phyloP scores from a whole-genome alignment of 148 eudicot genomes.

The Mesembryanthemum crystallinum region DNA sequence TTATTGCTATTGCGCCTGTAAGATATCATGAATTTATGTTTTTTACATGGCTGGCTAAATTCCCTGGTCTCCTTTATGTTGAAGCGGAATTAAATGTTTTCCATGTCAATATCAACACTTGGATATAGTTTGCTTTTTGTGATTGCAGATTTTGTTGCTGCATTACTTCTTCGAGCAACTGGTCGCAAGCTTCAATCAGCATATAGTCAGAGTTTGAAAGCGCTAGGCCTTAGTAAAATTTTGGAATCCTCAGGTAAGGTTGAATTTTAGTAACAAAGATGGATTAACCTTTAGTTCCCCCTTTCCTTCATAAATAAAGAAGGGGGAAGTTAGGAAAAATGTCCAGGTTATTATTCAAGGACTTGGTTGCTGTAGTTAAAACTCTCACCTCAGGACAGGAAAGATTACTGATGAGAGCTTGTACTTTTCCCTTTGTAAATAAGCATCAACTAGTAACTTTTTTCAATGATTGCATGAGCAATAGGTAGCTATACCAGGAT shows the following conservation, averaged over 20 bases:
- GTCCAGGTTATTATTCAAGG: background rate
- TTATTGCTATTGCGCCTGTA: background rate
- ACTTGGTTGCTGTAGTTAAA: background rate
- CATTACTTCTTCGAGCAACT: slow-evolving; percentile 77
- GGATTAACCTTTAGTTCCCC: background rate
- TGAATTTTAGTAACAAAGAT: background rate
- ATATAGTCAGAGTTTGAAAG: slow-evolving; percentile 47
- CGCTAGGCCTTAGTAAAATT: slow-evolving; percentile 46
- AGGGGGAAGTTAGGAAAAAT: background rate
- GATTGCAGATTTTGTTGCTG: slow-evolving; percentile 82
- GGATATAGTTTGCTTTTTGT: slow-evolving; percentile 96
- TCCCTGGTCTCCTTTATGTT: background rate
- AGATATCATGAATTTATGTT: background rate
- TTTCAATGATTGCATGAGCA: background rate
- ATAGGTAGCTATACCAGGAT: background rate
- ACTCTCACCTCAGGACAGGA: background rate
- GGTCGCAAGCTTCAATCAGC: slow-evolving; percentile 63
- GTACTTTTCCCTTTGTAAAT: background rate
- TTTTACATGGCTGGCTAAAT: background rate
- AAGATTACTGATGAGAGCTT: background rate
- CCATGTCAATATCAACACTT: slow-evolving; percentile 42
- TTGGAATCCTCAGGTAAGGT: slow-evolving; percentile 50
- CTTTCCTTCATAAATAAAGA: background rate
- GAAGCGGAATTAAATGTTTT: background rate
- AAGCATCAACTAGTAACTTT: background rate